Conservation (phyloP, 2,329 filamentous ascomycete genomes). For the Xylariales sp. region DNA sequence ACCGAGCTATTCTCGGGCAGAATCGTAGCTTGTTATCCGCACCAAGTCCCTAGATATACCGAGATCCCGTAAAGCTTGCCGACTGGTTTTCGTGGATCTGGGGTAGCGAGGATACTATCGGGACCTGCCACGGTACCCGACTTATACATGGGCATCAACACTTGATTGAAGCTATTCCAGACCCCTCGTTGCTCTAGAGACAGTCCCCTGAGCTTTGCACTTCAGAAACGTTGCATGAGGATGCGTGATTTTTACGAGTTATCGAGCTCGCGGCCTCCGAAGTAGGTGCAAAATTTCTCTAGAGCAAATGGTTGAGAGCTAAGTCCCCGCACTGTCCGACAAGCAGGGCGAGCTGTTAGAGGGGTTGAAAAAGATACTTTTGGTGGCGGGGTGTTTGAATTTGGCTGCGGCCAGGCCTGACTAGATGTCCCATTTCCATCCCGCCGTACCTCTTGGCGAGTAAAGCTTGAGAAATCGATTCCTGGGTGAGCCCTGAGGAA, state of each 20-base stretch:
- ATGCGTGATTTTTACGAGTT: constrained; percentile 6
- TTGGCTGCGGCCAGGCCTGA: no score
- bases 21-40: constrained; percentile 3
- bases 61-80: constrained; percentile 5
- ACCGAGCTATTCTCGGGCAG: constrained; percentile 7
- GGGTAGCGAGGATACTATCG: constrained; percentile 6
- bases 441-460: no score
- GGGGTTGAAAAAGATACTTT: no score
- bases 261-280: constrained; percentile 4
- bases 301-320: constrained; percentile 3
- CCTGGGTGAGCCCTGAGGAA: not conserved
- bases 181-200: constrained; percentile 5
- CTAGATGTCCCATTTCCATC: no score
- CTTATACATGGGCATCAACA: constrained; percentile 3
- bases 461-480: no score
- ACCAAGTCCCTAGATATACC: constrained; percentile 2
- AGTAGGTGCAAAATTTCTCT: constrained; percentile 5
- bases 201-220: not conserved
- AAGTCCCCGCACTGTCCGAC: constrained; percentile 14
- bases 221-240: constrained; percentile 4
- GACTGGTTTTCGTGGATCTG: constrained; percentile 8
- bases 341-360: constrained; percentile 6
- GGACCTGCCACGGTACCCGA: constrained; percentile 4
- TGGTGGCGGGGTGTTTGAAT: no score
- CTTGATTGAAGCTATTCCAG: constrained; percentile 2